Base-by-base conservation (phyloP, 257 asterid genomes). In the Capsicum pubescens region DNA sequence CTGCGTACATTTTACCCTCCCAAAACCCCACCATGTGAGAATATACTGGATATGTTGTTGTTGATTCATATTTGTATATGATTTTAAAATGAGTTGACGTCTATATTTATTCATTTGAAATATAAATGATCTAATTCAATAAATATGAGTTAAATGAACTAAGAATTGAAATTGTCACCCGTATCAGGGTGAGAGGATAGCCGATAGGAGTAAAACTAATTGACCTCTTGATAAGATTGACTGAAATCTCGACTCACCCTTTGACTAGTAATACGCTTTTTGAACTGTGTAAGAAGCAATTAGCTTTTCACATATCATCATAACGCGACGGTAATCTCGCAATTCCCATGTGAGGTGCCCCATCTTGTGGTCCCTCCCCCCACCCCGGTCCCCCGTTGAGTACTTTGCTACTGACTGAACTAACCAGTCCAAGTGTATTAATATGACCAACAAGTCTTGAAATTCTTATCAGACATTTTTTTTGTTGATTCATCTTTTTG, bases 271-370 rank as follows among this genome's bases (percentile, higher is more conserved):
- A 16, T 83, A 67, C 66, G 60, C 82, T 36, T 84, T 87, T 91
- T 83, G 88, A 83, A 84, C 66, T 87, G 91, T 89, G 91, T 90
- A 89, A 89, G 36, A 64, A 77, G 55, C 66, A 76, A 81, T 56
- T 59, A 57, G 21, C 61, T 79, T 68, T 58, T 84, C 91, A 86
- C 93, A 85, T 89, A 87, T 85, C 48, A 55, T 39, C 83, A 56
- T 86, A 82, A 54, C 74, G 86, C 81, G 86, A 91, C 94, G 92
- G 74, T 83, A 91, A 91, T 86, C 89, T 90, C 91, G 94, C 95
- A 83, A 61, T 90, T 86, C 85, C 91, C 98, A 92, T 88, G 91
- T 91, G 97, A 87, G 86, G 3, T 44, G 72, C 79, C 69, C 67
- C 11, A 60, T 4, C 71, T 17, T 32, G 7, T 26, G 61, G 58